These are phyloP conservation scores for Oropetium thomaeum DNA, from an alignment of 176 grass and related monocot species.

Conservation along the genomic window DNA sequence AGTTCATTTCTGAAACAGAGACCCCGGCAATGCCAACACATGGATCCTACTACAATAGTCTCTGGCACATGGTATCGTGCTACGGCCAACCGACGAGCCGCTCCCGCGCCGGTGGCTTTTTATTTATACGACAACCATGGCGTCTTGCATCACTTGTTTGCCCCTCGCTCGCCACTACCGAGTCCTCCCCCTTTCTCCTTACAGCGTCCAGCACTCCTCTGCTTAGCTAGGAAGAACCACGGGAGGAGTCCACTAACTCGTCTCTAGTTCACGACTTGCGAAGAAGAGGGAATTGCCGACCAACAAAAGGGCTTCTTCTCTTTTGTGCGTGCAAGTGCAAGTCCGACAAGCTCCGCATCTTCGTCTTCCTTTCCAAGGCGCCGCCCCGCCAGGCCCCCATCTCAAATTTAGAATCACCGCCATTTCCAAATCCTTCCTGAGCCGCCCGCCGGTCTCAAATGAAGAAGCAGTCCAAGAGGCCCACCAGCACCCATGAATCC, in stretches of 20 bases:
- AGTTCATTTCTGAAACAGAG: not conserved
- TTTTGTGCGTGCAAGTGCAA: not conserved
- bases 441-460: conserved; percentile 3
- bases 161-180: not conserved
- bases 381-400: not conserved
- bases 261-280: conserved; percentile 25
- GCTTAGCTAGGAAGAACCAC: not conserved
- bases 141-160: conserved; percentile 38
- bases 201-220: not conserved
- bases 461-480: conserved; percentile 45
- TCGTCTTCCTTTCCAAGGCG: conserved; percentile 1
- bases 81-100: conserved; percentile 12
- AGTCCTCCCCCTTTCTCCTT: not conserved
- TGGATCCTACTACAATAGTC: conserved; percentile 23
- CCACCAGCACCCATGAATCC: conserved; percentile 15
- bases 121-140: conserved; percentile 46
- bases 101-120: no score
- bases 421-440: conserved; percentile 16
- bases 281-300: conserved; percentile 25
- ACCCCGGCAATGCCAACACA: conserved; percentile 18
- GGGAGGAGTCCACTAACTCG: not conserved
- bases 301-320: not conserved
- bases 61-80: conserved; percentile 37
- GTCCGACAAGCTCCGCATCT: not conserved
- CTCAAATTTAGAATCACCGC: not conserved